Evolutionary conservation across 495 filamentous ascomycete species (phyloP).

Genomic region (Neurospora sp.): DNA sequence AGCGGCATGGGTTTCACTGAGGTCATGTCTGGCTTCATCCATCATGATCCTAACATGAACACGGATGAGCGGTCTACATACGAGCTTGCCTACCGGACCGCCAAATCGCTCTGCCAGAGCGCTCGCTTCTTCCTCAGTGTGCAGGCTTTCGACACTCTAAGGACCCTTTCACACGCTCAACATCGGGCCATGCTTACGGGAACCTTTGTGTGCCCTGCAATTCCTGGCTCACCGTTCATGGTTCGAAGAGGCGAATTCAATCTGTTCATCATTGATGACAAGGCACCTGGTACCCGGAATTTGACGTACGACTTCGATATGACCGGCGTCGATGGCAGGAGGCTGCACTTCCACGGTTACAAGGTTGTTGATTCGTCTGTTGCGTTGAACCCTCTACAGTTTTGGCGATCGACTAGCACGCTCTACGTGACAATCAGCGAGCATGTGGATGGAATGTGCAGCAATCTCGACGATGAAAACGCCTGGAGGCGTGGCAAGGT

Average conservation of each 20-base stretch:
- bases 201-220: constrained; percentile 49
- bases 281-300: constrained; percentile 45
- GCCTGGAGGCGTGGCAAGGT: constrained; percentile 28
- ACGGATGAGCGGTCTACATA: constrained; percentile 40
- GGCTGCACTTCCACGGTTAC: constrained; percentile 49
- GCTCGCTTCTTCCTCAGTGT: constrained; percentile 53
- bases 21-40: constrained; percentile 53
- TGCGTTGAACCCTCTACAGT: constrained; percentile 39
- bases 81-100: constrained; percentile 43
- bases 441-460: constrained; percentile 15
- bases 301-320: constrained; percentile 54
- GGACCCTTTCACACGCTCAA: constrained; percentile 32
- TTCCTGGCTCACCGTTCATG: constrained; percentile 50
- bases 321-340: constrained; percentile 37
- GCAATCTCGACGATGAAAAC: constrained; percentile 27
- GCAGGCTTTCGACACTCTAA: constrained; percentile 39
- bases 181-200: constrained; percentile 50
- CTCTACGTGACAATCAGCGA: constrained; percentile 48
- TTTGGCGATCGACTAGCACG: constrained; percentile 55
- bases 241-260: constrained; percentile 48
- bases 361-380: constrained; percentile 53
- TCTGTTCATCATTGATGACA: constrained; percentile 44
- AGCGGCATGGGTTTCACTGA: constrained; percentile 50
- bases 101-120: constrained; percentile 39
- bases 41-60: constrained; percentile 39